These are phyloP conservation scores for Helotiales sp. DNA, from an alignment of 2,329 filamentous ascomycete genomes.

Conservation along the genomic window DNA sequence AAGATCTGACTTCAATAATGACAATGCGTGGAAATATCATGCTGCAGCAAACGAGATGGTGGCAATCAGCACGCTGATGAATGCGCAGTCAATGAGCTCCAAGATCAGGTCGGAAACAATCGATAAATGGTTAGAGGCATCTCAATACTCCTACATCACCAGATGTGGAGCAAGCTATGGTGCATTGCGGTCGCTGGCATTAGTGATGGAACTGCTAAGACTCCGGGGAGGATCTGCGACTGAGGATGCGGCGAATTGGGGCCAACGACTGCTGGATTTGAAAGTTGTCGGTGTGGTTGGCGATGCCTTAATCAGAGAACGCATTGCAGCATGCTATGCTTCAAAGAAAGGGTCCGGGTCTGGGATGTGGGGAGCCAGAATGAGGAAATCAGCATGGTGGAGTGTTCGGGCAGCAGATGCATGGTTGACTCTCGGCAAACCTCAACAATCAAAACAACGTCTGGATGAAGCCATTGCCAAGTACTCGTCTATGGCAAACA, in stretches of 20 bases:
- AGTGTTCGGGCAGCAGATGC: slow-evolving; percentile 80
- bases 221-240: slow-evolving; percentile 78
- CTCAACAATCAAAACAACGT: slow-evolving; percentile 77
- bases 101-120: slow-evolving; percentile 82
- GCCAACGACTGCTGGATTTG: slow-evolving; percentile 77
- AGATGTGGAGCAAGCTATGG: slow-evolving; percentile 81
- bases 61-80: slow-evolving; percentile 80
- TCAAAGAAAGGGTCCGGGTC: slow-evolving; percentile 71
- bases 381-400: slow-evolving; percentile 89
- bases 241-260: slow-evolving; percentile 89
- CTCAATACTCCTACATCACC: slow-evolving; percentile 90
- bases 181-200: slow-evolving; percentile 75
- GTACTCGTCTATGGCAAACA: slow-evolving; percentile 56
- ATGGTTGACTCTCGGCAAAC: slow-evolving; percentile 80
- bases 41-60: slow-evolving; percentile 96
- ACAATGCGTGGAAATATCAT: slow-evolving; percentile 96
- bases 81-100: slow-evolving; percentile 71
- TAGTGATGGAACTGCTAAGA: slow-evolving; percentile 82
- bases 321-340: slow-evolving; percentile 82
- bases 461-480: slow-evolving; percentile 69
- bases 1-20: slow-evolving; percentile 85
- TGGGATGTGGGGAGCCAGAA: slow-evolving; percentile 71
- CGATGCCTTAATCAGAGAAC: slow-evolving; percentile 83
- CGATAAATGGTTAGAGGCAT: slow-evolving; percentile 86
- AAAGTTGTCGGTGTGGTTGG: slow-evolving; percentile 76